These are phyloP conservation scores for Penicillium samsonianum DNA, from an alignment of 495 filamentous ascomycete genomes.

Conservation along the genomic window DNA sequence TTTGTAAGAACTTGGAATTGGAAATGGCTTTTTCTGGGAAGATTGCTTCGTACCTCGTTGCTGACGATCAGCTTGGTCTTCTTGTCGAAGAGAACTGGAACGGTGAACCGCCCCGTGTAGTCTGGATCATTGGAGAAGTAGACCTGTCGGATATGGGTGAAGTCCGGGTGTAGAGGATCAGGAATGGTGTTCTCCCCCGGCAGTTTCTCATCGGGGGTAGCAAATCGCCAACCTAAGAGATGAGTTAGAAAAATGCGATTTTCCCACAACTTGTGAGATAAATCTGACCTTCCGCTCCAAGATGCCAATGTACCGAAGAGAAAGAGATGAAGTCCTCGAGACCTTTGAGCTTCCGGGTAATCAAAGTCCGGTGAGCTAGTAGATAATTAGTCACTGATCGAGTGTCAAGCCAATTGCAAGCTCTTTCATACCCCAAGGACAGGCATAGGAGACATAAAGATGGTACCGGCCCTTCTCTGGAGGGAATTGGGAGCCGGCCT, in stretches of 20 bases:
- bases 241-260: background rate
- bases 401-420: background rate
- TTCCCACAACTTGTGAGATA: background rate
- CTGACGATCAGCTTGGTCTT: conserved; percentile 57
- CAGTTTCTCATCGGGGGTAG: conserved; percentile 61
- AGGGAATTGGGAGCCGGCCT: conserved; percentile 63
- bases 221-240: conserved; percentile 76
- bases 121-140: conserved; percentile 62
- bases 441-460: conserved; percentile 73
- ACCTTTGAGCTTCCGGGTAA: conserved; percentile 66
- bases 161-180: conserved; percentile 52
- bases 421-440: conserved; percentile 61
- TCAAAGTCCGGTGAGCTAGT: conserved; percentile 64
- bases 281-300: conserved; percentile 56
- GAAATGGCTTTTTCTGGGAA: background rate
- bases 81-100: conserved; percentile 65
- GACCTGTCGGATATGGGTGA: conserved; percentile 59
- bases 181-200: conserved; percentile 57
- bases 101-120: conserved; percentile 61
- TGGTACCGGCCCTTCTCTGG: conserved; percentile 69
- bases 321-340: conserved; percentile 66
- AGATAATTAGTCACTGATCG: conserved; percentile 1
- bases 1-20: conserved; percentile 7
- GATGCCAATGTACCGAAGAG: conserved; percentile 69
- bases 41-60: conserved; percentile 49